A percentile compares a stretch with the other conserved stretches of the same genome.
phyloP scores from a whole-genome alignment of 495 filamentous ascomycete species.

The Massariosphaeria phaeospora region DNA sequence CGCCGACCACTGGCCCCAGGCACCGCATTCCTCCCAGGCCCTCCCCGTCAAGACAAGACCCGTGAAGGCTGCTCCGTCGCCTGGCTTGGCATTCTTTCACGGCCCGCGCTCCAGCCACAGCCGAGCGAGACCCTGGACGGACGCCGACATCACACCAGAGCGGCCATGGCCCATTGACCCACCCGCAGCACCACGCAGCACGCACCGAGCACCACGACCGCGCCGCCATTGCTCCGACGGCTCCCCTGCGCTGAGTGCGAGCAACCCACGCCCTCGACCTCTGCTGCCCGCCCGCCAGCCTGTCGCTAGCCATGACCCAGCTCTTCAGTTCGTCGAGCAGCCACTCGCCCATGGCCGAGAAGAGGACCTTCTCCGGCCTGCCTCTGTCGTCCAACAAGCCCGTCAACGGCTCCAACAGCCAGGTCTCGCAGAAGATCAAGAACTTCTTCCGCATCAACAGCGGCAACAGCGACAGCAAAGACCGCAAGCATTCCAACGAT shows the following conservation, averaged over 20 bases:
- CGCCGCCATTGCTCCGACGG: too few species aligned
- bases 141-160: conserved; percentile 6
- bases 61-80: not conserved
- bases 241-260: not conserved
- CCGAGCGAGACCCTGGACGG: not conserved
- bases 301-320: conserved; percentile 35
- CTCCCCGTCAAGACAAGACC: too few species aligned
- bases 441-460: conserved; percentile 97
- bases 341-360: conserved; percentile 32
- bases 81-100: conserved; percentile 12
- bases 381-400: conserved; percentile 39
- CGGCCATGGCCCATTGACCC: conserved; percentile 20
- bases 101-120: conserved; percentile 11
- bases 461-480: conserved; percentile 35
- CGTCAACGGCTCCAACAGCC: conserved; percentile 45
- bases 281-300: not conserved
- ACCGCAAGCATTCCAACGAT: conserved; percentile 48
- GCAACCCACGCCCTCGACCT: not conserved
- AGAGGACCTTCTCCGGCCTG: conserved; percentile 37
- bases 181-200: not conserved
- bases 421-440: conserved; percentile 84
- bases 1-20: not conserved
- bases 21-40: conserved; percentile 7
- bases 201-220: too few species aligned
- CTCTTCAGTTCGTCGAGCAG: conserved; percentile 37